Evolutionary conservation across 208 protist species (phyloP).

Genomic region (Trypanosoma conorhini): DNA sequence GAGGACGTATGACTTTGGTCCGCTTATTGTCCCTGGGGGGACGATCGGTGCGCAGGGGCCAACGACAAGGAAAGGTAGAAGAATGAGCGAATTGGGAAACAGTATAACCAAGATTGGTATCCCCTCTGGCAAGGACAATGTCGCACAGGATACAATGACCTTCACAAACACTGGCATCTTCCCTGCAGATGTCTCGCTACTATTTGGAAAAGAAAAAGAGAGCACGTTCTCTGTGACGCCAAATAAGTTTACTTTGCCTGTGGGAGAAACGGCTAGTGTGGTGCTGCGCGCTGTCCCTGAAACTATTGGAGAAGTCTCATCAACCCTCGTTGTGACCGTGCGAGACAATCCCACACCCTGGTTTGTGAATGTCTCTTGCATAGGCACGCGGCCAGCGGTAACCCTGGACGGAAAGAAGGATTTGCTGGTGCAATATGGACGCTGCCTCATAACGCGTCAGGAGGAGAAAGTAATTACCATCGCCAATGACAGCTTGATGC

Average conservation of each 20-base stretch:
- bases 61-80: not conserved
- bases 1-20: slow-evolving; percentile 94
- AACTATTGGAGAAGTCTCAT: slow-evolving; percentile 73
- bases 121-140: not conserved
- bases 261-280: slow-evolving; percentile 79
- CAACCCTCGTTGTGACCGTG: slow-evolving; percentile 86
- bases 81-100: not conserved
- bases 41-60: not conserved
- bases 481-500: slow-evolving; percentile 76
- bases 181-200: slow-evolving; percentile 67
- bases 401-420: slow-evolving; percentile 79
- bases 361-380: slow-evolving; percentile 78
- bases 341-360: slow-evolving; percentile 93
- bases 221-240: slow-evolving; percentile 82
- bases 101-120: not conserved
- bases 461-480: slow-evolving; percentile 49
- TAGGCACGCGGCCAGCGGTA: slow-evolving; percentile 81
- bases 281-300: slow-evolving; percentile 84
- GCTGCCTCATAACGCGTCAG: slow-evolving; percentile 64
- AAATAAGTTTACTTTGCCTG: slow-evolving; percentile 62
- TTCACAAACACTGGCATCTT: slow-evolving; percentile 92
- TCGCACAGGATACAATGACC: slow-evolving; percentile 57
- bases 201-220: slow-evolving; percentile 85
- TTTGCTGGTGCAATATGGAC: slow-evolving; percentile 76
- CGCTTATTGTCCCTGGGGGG: slow-evolving; percentile 80